Evolutionary conservation across 208 protist genomes (phyloP).

Genomic region (Crithidia thermophila): DNA sequence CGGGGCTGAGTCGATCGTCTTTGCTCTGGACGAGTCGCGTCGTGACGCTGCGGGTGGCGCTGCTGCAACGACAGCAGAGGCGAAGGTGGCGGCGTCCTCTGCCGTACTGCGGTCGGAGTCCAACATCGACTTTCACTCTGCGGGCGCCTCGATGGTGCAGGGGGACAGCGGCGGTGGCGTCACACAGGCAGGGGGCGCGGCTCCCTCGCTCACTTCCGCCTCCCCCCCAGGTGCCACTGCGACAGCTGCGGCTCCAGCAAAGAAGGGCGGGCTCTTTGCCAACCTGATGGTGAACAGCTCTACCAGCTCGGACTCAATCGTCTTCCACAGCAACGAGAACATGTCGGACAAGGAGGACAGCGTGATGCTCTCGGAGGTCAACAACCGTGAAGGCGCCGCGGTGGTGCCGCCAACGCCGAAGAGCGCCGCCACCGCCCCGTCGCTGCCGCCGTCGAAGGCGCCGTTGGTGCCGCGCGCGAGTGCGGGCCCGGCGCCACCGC

Average conservation of each 20-base stretch:
- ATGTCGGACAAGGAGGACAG: constrained; percentile 9
- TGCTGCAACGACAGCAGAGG: background rate
- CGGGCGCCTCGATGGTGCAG: background rate
- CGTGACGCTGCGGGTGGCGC: no score
- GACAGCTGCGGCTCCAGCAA: background rate
- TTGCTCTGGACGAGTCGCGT: background rate
- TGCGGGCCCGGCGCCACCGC: background rate
- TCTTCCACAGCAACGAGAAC: constrained; percentile 9
- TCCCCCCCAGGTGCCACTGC: no score
- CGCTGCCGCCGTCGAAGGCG: background rate
- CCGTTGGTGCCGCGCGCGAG: background rate
- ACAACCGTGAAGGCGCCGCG: background rate
- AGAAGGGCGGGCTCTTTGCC: constrained; percentile 15
- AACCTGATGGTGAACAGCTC: constrained; percentile 21
- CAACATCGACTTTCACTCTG: constrained; percentile 10
- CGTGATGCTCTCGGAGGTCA: background rate
- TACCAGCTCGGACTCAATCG: constrained; percentile 18
- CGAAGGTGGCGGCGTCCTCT: background rate
- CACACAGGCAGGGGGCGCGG: background rate
- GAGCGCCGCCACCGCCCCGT: background rate
- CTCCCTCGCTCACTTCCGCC: no score
- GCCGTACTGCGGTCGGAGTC: background rate
- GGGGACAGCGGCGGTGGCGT: no score
- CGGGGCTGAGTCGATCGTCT: constrained; percentile 12
- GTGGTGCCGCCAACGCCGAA: background rate